Base-by-base conservation (phyloP, 148 eudicot species). In the Arctostaphylos glauca region DNA sequence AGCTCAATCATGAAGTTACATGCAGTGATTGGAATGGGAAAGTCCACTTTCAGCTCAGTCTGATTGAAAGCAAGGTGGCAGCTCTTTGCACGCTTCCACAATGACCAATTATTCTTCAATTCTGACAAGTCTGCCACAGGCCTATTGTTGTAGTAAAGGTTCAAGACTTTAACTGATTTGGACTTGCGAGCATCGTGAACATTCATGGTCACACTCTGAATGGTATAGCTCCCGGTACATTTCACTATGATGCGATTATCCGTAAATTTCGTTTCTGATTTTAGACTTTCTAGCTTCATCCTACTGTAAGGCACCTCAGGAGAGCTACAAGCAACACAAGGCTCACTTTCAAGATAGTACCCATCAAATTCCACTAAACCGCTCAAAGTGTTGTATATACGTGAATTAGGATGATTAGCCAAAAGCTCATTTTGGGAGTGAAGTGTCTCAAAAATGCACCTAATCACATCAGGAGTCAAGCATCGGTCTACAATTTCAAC, bases 351-450 rank as follows among this genome's bases (percentile, higher is more conserved):
- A 56, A 97, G 94, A 89, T 97, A 97, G 82, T 95, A 97, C 64
- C 99, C 99, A 88, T 97, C 99, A 90, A 97, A 97, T 84, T 97
- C 99, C 78, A 97, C 99, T 89, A 97, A 97, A 81, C 96, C 93
- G 87, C 98, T 93, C 88, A 97, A 86, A 67, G 98, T 95, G 86
- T 92, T 97, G 86, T 97, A 97, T 85, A 97, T 97, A 53, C 97
- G 96, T 38, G 99, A 94, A 85, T 97, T 97, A 1, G 99, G 99
- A 87, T 97, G 99, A 87, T 97, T 97, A 72, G 99, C 99, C 87
- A 97, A 85, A 46, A 97, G 95, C 82, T 94, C 99, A 88, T 97
- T 97, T 84, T 97, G 98, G 47, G 90, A 82, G 85, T 93, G 97
- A 83, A 97, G 96, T 58, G 99, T 94, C 85, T 93, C 97, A 84